Evolutionary conservation across 441 rosid species (phyloP), one percentile per base, ranked within the genome.

Genomic region (Adansonia madagascariensis): DNA sequence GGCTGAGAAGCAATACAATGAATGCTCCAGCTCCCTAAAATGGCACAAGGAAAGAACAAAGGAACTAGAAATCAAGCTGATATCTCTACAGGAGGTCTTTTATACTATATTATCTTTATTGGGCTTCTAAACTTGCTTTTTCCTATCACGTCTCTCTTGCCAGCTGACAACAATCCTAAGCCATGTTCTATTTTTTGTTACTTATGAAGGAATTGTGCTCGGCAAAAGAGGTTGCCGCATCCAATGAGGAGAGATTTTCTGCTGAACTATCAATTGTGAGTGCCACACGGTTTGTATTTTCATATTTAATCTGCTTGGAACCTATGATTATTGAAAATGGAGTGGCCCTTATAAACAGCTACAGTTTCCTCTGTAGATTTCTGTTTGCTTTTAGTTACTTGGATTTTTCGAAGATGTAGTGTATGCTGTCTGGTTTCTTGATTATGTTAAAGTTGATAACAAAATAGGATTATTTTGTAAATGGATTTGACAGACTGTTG

Each of bases 261-360:
- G 93, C 93, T 75, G 99, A 96, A 82, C 88, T 96, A 59, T 82
- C 88, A 52, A 96, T 97, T 1, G 99, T 95, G 87, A 85, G 97
- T 86, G 64, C 46, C 7, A 52, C 2, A 12, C 47, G 63, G 76
- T 50, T 69, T 56, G 8, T 67, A 2, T 77, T 49, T 44, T 27
- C 57, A 44, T 57, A 75, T 62, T 74, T 44, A 44, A 74, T 44
- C 20, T 9, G 6, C 62, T 50, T 62, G 69, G 7, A 47, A 61
- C 44, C 17, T 24, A 62, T 2, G 24, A 24, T 50, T 50, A 50
- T 50, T n/a, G 61, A 49, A 75, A 17, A 62, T 75, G 24, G 35
- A 39, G 75, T 35, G 17, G 18, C 18, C 11, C 66, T 15, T 56
- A n/a, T 20, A 47, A 67, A 47, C n/a, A 47, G 5, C 57, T 68